These are phyloP conservation scores for Sordariomycetes sp. DNA, from an alignment of 2,329 filamentous ascomycete species.

Conservation along the genomic window DNA sequence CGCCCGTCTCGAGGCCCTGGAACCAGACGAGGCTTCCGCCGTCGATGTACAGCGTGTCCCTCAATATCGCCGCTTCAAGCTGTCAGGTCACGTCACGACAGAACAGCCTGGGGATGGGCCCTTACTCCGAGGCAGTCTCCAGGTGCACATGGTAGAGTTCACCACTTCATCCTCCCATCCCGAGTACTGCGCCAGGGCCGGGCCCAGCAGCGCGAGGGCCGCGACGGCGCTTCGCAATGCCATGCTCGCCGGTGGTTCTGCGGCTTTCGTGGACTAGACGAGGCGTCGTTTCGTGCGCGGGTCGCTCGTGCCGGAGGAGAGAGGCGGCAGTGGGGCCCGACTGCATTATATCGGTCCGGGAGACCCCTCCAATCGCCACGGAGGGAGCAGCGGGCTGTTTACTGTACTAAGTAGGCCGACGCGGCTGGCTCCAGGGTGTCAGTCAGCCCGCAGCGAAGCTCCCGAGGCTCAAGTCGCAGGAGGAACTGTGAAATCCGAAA, in stretches of 20 bases:
- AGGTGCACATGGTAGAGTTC: conserved; percentile 2
- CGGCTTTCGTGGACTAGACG: not conserved
- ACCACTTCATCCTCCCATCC: not conserved
- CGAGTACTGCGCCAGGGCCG: not conserved
- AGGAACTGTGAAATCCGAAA: too few species aligned
- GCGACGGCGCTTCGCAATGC: not conserved
- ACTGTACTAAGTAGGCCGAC: not conserved
- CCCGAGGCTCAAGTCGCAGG: too few species aligned
- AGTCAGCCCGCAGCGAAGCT: too few species aligned
- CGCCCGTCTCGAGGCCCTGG: conserved; percentile 20
- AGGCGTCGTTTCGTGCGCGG: not conserved
- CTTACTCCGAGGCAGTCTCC: conserved; percentile 4
- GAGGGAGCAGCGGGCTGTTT: not conserved
- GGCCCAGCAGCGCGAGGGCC: not conserved
- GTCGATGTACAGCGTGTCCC: conserved; percentile 52
- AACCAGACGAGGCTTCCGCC: conserved; percentile 45
- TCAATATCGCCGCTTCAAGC: conserved; percentile 36
- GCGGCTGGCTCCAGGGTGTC: not conserved
- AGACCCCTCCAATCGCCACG: not conserved
- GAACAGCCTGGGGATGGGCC: not conserved
- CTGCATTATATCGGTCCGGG: not conserved
- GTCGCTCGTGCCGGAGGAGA: not conserved
- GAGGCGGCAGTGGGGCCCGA: not conserved
- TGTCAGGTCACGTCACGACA: not conserved
- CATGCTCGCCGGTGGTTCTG: not conserved